A percentile compares a stretch with the other conserved stretches of the same genome.
These are phyloP conservation scores for Backusella sp. DNA, from an alignment of 192 early-diverging fungal species.

Conservation along the genomic window DNA sequence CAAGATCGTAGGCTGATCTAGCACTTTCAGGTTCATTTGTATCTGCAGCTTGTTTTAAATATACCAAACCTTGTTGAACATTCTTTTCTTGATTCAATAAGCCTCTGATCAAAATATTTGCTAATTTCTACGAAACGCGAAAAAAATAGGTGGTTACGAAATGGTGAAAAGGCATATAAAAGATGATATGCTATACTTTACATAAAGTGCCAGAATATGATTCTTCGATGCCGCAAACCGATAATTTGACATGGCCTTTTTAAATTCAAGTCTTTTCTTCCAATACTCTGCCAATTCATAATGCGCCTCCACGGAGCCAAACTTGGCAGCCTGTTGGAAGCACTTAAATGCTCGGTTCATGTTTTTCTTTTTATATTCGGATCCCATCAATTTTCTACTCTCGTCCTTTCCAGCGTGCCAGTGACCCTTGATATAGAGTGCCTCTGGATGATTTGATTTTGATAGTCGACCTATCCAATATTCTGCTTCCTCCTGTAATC, in stretches of 20 bases:
- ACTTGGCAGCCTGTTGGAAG: constrained; percentile 65
- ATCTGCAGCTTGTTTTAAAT: constrained; percentile 74
- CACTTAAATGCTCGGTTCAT: constrained; percentile 63
- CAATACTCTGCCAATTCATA: constrained; percentile 64
- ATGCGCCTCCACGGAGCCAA: constrained; percentile 62
- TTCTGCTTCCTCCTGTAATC: constrained; percentile 56
- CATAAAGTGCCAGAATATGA: constrained; percentile 63
- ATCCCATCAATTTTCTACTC: background rate
- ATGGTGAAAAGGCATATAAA: background rate
- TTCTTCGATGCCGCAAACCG: constrained; percentile 68
- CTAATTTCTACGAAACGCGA: constrained; percentile 59
- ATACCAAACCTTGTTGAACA: constrained; percentile 78
- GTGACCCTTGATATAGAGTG: constrained; percentile 70
- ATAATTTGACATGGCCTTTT: constrained; percentile 12
- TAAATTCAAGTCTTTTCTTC: constrained; percentile 31
- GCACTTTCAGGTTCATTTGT: constrained; percentile 56
- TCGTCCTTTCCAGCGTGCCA: constrained; percentile 57
- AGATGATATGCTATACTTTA: constrained; percentile 19
- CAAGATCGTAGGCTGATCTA: constrained; percentile 77
- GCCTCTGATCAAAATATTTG: constrained; percentile 75
- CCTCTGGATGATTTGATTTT: constrained; percentile 67
- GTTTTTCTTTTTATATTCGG: constrained; percentile 52
- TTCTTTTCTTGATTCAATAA: constrained; percentile 66
- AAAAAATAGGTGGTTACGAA: background rate
- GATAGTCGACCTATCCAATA: constrained; percentile 76